Evolutionary conservation across 2,329 filamentous ascomycete genomes (phyloP).

Genomic region (Parasarocladium wereldwijsianum): DNA sequence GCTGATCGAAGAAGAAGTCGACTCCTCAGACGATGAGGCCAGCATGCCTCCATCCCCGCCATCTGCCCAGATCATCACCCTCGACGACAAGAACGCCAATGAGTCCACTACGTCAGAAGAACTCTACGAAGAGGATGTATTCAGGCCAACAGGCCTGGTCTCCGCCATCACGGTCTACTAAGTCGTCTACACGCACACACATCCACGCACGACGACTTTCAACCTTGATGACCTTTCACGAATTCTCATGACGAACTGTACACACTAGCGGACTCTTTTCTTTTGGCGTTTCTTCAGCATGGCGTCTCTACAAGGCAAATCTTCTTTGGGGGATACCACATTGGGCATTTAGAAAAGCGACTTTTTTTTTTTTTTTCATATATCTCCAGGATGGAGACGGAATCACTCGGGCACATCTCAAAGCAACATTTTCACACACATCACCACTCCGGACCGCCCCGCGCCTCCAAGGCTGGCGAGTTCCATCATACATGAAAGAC

Average conservation of each 20-base stretch:
- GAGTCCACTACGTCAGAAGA: slow-evolving; percentile 23
- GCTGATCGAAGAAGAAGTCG: slow-evolving; percentile 52
- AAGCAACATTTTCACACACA: no score
- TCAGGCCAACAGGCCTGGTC: slow-evolving; percentile 36
- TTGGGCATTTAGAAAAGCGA: slow-evolving; percentile 1
- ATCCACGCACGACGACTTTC: slow-evolving; percentile 1
- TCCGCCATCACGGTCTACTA: slow-evolving; percentile 44
- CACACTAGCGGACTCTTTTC: no score
- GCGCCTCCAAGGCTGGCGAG: no score
- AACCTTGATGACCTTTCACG: slow-evolving; percentile 5
- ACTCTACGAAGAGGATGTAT: slow-evolving; percentile 39
- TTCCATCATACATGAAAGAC: no score
- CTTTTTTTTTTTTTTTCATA: background rate
- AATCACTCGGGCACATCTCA: no score
- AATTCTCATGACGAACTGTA: slow-evolving; percentile 6
- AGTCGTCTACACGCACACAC: slow-evolving; percentile 2
- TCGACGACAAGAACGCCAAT: slow-evolving; percentile 36
- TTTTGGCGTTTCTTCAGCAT: no score
- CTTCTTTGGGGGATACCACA: slow-evolving; percentile 1
- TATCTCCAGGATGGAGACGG: no score
- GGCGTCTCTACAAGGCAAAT: no score
- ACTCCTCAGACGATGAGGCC: slow-evolving; percentile 61
- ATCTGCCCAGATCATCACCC: slow-evolving; percentile 39
- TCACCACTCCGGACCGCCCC: no score
- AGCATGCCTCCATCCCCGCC: slow-evolving; percentile 63